These are phyloP conservation scores for Wickerhamomyces hampshirensis DNA, from an alignment of 805 yeast species.

Conservation along the genomic window DNA sequence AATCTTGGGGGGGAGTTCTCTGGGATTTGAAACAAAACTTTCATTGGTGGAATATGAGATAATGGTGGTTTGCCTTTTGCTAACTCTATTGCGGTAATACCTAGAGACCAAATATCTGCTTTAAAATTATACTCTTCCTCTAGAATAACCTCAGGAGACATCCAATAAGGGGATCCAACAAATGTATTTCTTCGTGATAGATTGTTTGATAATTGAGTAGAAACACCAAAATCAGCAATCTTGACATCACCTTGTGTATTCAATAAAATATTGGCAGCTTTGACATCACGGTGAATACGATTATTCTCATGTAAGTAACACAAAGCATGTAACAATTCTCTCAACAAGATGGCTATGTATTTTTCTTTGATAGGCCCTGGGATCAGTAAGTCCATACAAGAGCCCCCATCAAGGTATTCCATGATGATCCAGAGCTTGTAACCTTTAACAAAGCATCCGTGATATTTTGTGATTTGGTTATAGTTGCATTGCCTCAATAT, in stretches of 20 bases:
- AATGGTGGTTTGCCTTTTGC: constrained; percentile 98
- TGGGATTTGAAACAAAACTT: constrained; percentile 33
- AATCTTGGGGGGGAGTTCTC: constrained; percentile 84
- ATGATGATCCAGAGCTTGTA: constrained; percentile 91
- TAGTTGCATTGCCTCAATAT: constrained; percentile 75
- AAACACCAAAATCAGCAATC: constrained; percentile 94
- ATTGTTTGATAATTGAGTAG: constrained; percentile 72
- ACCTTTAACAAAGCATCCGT: constrained; percentile 79
- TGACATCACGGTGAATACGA: constrained; percentile 87
- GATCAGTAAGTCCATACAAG: constrained; percentile 64
- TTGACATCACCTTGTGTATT: constrained; percentile 72
- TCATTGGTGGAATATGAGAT: constrained; percentile 54
- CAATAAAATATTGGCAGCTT: constrained; percentile 84
- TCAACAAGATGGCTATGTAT: constrained; percentile 68
- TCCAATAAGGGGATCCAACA: constrained; percentile 93
- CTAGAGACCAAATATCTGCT: constrained; percentile 97
- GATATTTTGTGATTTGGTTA: constrained; percentile 84
- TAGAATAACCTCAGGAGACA: constrained; percentile 97
- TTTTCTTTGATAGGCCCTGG: constrained; percentile 89
- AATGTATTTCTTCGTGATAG: constrained; percentile 59
- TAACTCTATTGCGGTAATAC: constrained; percentile 89
- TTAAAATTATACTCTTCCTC: constrained; percentile 83
- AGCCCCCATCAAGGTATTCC: constrained; percentile 97
- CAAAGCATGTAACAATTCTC: constrained; percentile 75
- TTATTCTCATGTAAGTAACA: constrained; percentile 69